Base-by-base conservation (phyloP, 768 basidiomycete genomes). In the Termitomyces sp. region DNA sequence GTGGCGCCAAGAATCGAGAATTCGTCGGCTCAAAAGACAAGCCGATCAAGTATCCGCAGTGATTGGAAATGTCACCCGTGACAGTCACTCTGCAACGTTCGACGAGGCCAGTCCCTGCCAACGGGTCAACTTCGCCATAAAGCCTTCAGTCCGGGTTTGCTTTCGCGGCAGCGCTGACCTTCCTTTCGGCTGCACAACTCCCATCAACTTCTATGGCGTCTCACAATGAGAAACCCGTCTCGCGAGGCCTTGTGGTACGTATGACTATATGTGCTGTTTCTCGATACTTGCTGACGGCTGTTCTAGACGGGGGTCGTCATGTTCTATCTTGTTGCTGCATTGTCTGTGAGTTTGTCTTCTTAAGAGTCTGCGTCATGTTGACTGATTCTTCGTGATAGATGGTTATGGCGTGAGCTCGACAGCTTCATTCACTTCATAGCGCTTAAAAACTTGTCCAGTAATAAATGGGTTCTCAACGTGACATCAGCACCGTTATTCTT, bases 291-390 rank as follows among this genome's bases (percentile, higher is more conserved):
- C 20, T 57, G 51, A 51, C 13, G 29, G 46, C 34, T 50, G 20
- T 24, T 28, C 16, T 61, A 92, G 91, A 80, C 73, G 37, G 87
- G 81, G 46, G 90, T 91, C 8, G 90, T 94, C 8, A 68, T 80
- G 13, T 95, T 95, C 73, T 95, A 95, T 69, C 82, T 95, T 56
- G 81, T 93, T n/a, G 92, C 92, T 55, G 92, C 92, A 24, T 73
- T 94, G 57, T 81, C 89, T 67, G 92, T 94, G 72, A 65, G 92
- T 85, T 15, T n/a, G 24, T 46, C 9, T 26, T 12, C 22, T 13
- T 22, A 44, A 22, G 20, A 51, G 20, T 28, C 18, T 31, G 45
- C 20, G 6, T 51, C 7, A 46, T 36, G 28, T 31, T 56, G 26
- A 44, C 47, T 51, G 37, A 42, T 31, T 46, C 54, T 50, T 54